Evolutionary conservation across 495 filamentous ascomycete species (phyloP), one percentile per base, ranked within the genome.

Genomic region (Chaetomium fimeti): DNA sequence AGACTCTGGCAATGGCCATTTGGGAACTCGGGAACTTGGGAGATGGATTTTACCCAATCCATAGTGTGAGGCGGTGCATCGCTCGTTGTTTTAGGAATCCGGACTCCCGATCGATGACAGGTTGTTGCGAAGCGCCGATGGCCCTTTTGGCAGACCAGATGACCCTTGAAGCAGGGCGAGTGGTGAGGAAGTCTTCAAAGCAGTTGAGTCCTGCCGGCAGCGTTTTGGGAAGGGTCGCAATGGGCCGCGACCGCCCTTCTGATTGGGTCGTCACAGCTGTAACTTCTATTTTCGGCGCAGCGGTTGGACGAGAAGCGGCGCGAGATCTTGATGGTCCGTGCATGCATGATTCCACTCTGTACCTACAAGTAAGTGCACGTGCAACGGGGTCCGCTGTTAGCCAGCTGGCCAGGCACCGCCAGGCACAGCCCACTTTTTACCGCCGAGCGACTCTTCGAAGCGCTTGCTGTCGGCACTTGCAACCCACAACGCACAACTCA

Each of bases 281-380:
- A 0, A 9, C 24, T 69, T 64, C 70, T 73, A 73, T 65, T 72
- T 73, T 69, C 42, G 53, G 64, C 29, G 24, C 53, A 29, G 38
- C 55, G 59, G 65, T 63, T 63, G 65, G 65, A 16, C 51, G 45
- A 56, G 52, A 60, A 28, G 40, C 25, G 52, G 38, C 38, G 61
- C 22, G 3, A 64, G 43, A 18, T 42, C 16, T 42, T 4, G 20
- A 7, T 59, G 62, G 62, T 20, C 22, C 48, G 63, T 65, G 56
- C 56, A 5, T 65, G 56, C 56, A 5, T 20, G 3, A 27, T 13
- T 53, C 16, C 42, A 24, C 45, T n/a, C n/a, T n/a, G n/a, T n/a
- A n/a, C n/a, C n/a, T n/a, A n/a, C n/a, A n/a, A n/a, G n/a, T 2
- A 49, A 8, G 32, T 22, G 43, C 59, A 62, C 60, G 60, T 62